These are phyloP conservation scores for Bretziella fagacearum DNA, from an alignment of 2,329 filamentous ascomycete genomes.

Conservation along the genomic window DNA sequence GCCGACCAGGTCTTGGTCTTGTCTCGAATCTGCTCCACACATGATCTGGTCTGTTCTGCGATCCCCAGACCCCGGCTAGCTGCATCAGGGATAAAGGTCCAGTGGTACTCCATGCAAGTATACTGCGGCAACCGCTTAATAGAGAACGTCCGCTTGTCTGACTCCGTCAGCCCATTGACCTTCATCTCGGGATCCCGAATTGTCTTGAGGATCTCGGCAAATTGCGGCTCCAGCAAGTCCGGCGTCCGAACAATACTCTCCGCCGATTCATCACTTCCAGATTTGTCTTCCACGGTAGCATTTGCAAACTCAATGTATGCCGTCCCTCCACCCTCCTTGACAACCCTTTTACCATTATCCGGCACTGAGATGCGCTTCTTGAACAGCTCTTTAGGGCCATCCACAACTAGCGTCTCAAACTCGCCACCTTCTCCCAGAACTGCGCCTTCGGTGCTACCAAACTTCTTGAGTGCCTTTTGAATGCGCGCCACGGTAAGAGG, in stretches of 20 bases:
- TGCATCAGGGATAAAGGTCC: slow-evolving; percentile 24
- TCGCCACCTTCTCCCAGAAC: slow-evolving; percentile 86
- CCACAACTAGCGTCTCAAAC: slow-evolving; percentile 80
- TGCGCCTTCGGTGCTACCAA: slow-evolving; percentile 49
- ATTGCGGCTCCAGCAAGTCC: slow-evolving; percentile 48
- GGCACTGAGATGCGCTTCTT: slow-evolving; percentile 49
- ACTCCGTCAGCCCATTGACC: neutral
- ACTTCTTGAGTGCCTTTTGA: slow-evolving; percentile 41
- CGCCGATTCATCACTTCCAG: slow-evolving; percentile 12
- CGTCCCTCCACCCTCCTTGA: slow-evolving; percentile 58
- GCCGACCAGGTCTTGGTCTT: slow-evolving; percentile 22
- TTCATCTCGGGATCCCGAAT: slow-evolving; percentile 17
- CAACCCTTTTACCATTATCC: slow-evolving; percentile 33
- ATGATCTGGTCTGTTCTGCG: slow-evolving; percentile 29
- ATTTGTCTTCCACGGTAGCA: slow-evolving; percentile 35
- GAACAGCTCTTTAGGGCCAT: slow-evolving; percentile 61
- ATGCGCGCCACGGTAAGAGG: slow-evolving; percentile 30
- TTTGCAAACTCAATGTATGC: slow-evolving; percentile 49
- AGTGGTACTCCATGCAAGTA: slow-evolving; percentile 19
- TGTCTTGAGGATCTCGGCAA: slow-evolving; percentile 25
- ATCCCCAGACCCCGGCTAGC: slow-evolving; percentile 21
- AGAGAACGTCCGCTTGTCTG: slow-evolving; percentile 8
- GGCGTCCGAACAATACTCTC: slow-evolving; percentile 35
- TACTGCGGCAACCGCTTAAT: slow-evolving; percentile 11
- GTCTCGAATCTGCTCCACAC: slow-evolving; percentile 29